phyloP scores from a whole-genome alignment of 192 early-diverging fungal genomes.

The Mortierella claussenii region DNA sequence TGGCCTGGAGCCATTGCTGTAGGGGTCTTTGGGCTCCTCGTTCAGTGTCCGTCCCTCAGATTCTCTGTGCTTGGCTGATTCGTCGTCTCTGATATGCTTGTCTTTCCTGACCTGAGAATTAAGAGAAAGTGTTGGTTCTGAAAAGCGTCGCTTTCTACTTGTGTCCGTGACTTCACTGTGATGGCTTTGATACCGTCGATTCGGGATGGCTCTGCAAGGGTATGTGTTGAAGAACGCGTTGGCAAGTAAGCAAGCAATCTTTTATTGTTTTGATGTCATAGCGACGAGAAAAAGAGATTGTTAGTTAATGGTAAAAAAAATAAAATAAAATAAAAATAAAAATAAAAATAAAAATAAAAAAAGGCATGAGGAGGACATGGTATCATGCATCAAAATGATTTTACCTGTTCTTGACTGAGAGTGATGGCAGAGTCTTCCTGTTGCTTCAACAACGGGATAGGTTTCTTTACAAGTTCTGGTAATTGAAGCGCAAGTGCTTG shows the following conservation, averaged over 20 bases:
- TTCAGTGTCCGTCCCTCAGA: slow-evolving; percentile 2
- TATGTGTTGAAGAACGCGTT: slow-evolving; percentile 50
- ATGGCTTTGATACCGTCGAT: neutral
- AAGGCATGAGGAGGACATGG: neutral
- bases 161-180: no score
- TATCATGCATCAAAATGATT: no score
- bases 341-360: neutral
- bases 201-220: neutral
- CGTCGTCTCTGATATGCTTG: neutral
- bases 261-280: no score
- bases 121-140: neutral
- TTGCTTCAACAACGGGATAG: slow-evolving; percentile 27
- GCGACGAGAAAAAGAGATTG: no score
- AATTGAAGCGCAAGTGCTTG: slow-evolving; percentile 33
- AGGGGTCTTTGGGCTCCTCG: slow-evolving; percentile 14
- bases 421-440: slow-evolving; percentile 18
- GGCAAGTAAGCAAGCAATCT: slow-evolving; percentile 48
- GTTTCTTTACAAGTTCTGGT: slow-evolving; percentile 43
- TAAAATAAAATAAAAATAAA: slow-evolving; percentile 1
- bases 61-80: neutral
- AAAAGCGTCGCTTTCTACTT: no score
- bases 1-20: no score
- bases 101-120: neutral
- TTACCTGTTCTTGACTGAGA: slow-evolving; percentile 48
- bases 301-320: neutral